phyloP scores from a whole-genome alignment of 2,329 filamentous ascomycete genomes.

The Penicillium sp. region DNA sequence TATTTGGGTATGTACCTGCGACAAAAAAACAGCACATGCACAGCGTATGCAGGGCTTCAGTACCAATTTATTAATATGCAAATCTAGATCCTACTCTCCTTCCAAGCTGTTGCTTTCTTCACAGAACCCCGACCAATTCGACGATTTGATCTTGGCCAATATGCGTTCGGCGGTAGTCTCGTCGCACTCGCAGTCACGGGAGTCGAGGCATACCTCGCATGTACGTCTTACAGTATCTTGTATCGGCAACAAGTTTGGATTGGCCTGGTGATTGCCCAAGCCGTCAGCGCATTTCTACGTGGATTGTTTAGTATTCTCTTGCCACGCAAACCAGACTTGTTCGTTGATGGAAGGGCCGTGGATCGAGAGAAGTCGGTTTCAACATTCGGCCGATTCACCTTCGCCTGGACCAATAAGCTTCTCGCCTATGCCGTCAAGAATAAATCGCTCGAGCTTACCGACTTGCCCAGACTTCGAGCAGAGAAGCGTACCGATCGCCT shows the following conservation, averaged over 20 bases:
- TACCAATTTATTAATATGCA: not conserved
- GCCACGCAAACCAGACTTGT: constrained; percentile 71
- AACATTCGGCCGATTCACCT: constrained; percentile 66
- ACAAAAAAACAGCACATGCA: no score
- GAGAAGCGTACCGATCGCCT: constrained; percentile 56
- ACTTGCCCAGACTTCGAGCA: constrained; percentile 66
- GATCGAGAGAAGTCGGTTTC: constrained; percentile 67
- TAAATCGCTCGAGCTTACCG: constrained; percentile 63
- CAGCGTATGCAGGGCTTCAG: no score
- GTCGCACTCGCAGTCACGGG: constrained; percentile 26
- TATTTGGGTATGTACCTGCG: constrained; percentile 69
- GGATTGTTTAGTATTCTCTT: constrained; percentile 54
- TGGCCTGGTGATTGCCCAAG: constrained; percentile 54
- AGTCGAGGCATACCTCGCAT: constrained; percentile 37
- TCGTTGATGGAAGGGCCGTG: constrained; percentile 61
- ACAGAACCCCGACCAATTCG: constrained; percentile 38
- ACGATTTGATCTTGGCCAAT: constrained; percentile 36
- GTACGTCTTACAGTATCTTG: constrained; percentile 22
- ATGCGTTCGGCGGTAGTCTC: constrained; percentile 35
- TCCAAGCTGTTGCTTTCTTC: constrained; percentile 41
- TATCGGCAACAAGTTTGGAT: constrained; percentile 36
- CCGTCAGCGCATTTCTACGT: constrained; percentile 42
- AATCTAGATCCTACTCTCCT: constrained; percentile 33
- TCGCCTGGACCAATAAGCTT: constrained; percentile 64
- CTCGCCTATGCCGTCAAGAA: constrained; percentile 61